Base-by-base conservation (phyloP, 1,284 basidiomycete genomes). In the Schizophyllum amplum region DNA sequence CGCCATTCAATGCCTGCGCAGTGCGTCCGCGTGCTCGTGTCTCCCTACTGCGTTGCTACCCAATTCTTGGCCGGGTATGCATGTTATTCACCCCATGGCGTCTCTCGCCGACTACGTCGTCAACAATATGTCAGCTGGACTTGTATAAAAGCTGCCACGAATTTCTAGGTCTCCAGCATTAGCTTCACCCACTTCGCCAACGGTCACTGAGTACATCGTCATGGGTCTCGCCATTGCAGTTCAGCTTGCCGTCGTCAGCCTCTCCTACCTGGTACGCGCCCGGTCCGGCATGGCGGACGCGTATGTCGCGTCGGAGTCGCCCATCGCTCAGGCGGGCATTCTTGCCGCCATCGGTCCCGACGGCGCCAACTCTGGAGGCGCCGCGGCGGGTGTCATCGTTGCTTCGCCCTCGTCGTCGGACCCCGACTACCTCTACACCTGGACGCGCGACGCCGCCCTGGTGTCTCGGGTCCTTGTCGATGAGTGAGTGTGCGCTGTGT, bases 311-410 rank as follows among this genome's bases (percentile, higher is more conserved):
- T 72, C 70, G 11, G 77, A 87, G 67, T 75, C 73, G 0, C 78
- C 79, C 48, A 75, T 84, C 61, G 82, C 84, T 11, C 48, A 80
- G 62, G 76, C 78, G 0, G 79, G 79, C 6, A 53, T 87, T 4
- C 75, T 87, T 17, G 84, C 83, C 23, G 88, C 87, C 68, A 85
- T 88, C 59, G 86, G 86, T 1, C 70, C 83, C 0, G 61, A 63
- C 51, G 84, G 84, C 1, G 68, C 76, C 47, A 77, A 79, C 66
- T 74, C 80, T 4, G 69, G 72, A 6, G 85, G 83, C 47, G 85
- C 84, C 15, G 72, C 74, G 73, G 63, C 79, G 20, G 82, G 82
- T n/a, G 68, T 82, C 11, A 79, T 82, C 52, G 71, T 84, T 54
- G 83, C 82, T 4, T 80, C 78, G 48, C 82, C 81, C 1, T 81